phyloP scores from a whole-genome alignment of 73 alveolate genomes.

The Effrenium voratum region DNA sequence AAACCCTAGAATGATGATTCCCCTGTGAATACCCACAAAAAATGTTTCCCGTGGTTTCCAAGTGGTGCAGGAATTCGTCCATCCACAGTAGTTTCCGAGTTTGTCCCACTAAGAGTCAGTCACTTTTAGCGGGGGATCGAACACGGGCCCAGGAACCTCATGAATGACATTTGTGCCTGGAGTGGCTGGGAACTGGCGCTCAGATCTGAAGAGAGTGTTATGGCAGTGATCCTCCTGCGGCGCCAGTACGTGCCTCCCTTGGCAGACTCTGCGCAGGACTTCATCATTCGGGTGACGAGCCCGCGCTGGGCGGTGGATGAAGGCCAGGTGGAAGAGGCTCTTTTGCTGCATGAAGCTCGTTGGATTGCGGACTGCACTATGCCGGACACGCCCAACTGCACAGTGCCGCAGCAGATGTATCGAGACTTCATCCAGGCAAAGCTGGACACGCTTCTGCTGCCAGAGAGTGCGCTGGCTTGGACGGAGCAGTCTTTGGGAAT shows the following conservation, averaged over 20 bases:
- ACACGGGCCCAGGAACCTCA: slow-evolving; percentile 1
- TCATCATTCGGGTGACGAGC: slow-evolving; percentile 46
- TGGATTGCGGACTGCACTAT: slow-evolving; percentile 72
- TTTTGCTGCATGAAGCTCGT: slow-evolving; percentile 16
- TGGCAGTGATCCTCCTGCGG: slow-evolving; percentile 43
- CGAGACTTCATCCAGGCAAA: slow-evolving; percentile 90
- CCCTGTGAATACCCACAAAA: no score
- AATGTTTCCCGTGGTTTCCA: no score
- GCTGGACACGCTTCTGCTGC: slow-evolving; percentile 59
- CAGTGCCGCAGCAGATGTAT: slow-evolving; percentile 82
- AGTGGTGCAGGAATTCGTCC: no score
- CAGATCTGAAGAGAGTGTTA: neutral
- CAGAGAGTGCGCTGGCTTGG: slow-evolving; percentile 42
- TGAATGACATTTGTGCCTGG: slow-evolving; percentile 73
- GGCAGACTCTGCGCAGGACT: slow-evolving; percentile 71
- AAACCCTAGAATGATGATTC: no score
- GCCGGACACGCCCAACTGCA: slow-evolving; percentile 54
- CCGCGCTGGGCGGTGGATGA: slow-evolving; percentile 77
- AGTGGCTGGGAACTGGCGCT: neutral
- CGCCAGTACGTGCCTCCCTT: slow-evolving; percentile 65
- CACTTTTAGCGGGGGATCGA: no score
- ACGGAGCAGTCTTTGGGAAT: slow-evolving; percentile 47
- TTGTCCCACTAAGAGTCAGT: no score
- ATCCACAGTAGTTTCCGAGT: no score
- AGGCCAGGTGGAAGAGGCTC: slow-evolving; percentile 41